Percentiles rank a stretch among this genome's conserved stretches.
Conservation (phyloP, 2,329 filamentous ascomycete species). For the Cladophialophora bantiana region DNA sequence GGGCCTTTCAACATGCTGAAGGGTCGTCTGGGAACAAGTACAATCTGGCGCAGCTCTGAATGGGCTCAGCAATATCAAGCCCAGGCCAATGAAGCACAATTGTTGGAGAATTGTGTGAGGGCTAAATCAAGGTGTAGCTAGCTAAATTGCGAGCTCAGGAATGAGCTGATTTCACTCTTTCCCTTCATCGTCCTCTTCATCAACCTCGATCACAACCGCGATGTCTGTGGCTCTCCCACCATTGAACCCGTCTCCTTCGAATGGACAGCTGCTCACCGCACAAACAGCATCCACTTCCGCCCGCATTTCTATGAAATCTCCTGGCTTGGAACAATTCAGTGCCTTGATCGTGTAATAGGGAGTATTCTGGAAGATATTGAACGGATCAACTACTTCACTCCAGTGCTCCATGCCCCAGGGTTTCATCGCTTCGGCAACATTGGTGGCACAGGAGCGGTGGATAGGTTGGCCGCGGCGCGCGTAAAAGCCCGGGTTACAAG, state of each 20-base stretch:
- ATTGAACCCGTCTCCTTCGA: slow-evolving; percentile 49
- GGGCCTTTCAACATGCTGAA: too few relatives aligned
- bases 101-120: background rate
- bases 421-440: slow-evolving; percentile 49
- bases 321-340: slow-evolving; percentile 47
- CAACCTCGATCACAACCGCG: slow-evolving; percentile 41
- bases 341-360: slow-evolving; percentile 49
- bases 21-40: too few relatives aligned
- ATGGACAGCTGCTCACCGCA: slow-evolving; percentile 50
- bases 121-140: background rate
- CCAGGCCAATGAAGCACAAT: background rate
- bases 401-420: slow-evolving; percentile 46
- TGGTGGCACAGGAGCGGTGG: slow-evolving; percentile 49
- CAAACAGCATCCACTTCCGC: slow-evolving; percentile 47
- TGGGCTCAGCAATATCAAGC: background rate
- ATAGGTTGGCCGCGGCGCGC: slow-evolving; percentile 43
- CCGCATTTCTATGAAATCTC: slow-evolving; percentile 51
- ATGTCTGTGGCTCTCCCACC: slow-evolving; percentile 50
- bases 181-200: slow-evolving; percentile 2
- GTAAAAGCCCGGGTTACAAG: slow-evolving; percentile 50
- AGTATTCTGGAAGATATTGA: slow-evolving; percentile 53
- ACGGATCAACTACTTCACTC: slow-evolving; percentile 48
- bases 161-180: background rate
- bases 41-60: too few relatives aligned
- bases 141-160: background rate